Base-by-base conservation (phyloP, 73 alveolate genomes). In the Diophrys appendiculata region DNA sequence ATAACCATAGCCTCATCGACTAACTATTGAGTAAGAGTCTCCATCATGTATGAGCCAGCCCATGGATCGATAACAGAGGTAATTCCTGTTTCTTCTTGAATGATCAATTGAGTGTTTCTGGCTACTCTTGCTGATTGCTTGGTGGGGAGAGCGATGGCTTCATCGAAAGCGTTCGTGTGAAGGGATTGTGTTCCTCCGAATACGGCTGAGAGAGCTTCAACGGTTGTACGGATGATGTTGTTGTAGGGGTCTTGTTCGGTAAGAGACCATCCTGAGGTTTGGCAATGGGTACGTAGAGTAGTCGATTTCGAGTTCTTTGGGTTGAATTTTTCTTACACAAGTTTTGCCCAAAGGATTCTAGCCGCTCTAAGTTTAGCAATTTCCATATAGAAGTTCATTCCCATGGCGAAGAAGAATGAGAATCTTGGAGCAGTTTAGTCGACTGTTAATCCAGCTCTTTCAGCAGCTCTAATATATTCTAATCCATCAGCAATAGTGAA, bases 181-280 rank as follows among this genome's bases (percentile, higher is more conserved):
- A 89, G 91, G 30, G 89, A 71, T 69, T 89, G 89, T 24, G 95
- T 89, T 22, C 95, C 95, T 33, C 95, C 95, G 53, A 89, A 87
- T 23, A 84, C 92, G 24, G 95, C 90, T 18, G 95, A 78, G 75
- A 84, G 56, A 14, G 91, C 92, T 73, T 89, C 95, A 72, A 89
- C 72, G 13, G 95, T 78, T n/a, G 95, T 89, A 72, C 95, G 77
- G 28, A 89, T 80, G 75, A 89, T 83, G 88, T 89, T 89, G 76
- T 89, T 89, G 79, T 82, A 84, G n/a, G 95, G 95, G 55, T 89
- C 95, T 67, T 89, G 93, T 55, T 89, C 95, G 54, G 95, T 89
- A 32, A 89, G 88, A 27, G 92, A 82, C 95, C 95, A 89, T 43
- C 95, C 95, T 23, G 95, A 89, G 18, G 95, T 89, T 54, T 89